Percentiles rank a stretch among this genome's conserved stretches.
Conservation (phyloP, 2,329 filamentous ascomycete genomes). For the Clonostachys rosea region DNA sequence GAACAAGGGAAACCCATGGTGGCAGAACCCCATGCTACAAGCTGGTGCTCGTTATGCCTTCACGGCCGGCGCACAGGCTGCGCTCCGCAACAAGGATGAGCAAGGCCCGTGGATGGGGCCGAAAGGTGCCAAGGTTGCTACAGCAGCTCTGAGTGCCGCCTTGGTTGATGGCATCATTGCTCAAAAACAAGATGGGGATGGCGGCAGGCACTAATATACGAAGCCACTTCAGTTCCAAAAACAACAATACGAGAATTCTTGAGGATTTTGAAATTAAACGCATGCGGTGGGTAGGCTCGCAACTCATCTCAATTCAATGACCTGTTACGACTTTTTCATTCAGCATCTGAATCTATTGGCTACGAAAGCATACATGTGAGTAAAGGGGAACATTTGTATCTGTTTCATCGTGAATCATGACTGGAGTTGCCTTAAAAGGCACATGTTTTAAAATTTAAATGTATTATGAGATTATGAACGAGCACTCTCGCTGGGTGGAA, state of each 20-base stretch:
- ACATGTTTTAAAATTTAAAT: no score
- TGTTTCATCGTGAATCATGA: no score
- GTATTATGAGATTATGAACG: no score
- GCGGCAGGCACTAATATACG: no score
- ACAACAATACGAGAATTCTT: neutral
- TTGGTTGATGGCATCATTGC: conserved; percentile 40
- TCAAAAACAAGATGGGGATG: conserved; percentile 18
- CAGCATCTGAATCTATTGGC: no score
- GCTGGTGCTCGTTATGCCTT: conserved; percentile 41
- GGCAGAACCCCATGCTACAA: conserved; percentile 28
- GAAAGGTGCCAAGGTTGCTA: conserved; percentile 43
- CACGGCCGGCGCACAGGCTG: conserved; percentile 41
- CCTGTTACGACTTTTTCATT: no score
- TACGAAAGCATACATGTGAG: no score
- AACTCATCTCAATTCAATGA: neutral
- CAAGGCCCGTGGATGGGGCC: conserved; percentile 39
- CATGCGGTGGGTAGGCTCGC: neutral
- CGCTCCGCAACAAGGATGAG: conserved; percentile 38
- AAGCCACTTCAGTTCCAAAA: neutral
- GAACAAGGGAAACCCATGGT: conserved; percentile 17
- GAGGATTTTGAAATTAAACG: neutral
- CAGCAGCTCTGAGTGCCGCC: conserved; percentile 42
- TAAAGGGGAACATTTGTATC: no score
- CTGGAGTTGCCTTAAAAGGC: no score
- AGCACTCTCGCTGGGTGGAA: no score